Base-by-base conservation (phyloP, 2,329 filamentous ascomycete species). In the Ascochyta lentis region DNA sequence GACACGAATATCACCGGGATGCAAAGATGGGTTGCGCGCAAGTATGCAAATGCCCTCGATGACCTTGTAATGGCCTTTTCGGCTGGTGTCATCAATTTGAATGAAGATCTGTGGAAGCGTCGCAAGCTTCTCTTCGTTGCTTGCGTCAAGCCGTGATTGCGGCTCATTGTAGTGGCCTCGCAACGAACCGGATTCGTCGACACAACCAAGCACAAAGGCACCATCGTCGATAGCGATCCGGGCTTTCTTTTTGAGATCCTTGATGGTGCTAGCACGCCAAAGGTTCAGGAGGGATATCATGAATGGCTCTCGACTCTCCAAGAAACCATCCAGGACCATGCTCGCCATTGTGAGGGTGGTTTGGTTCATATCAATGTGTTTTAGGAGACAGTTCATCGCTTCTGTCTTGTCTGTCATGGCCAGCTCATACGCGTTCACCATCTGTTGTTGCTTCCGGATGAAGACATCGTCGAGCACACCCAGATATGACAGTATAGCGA, bases 201-300 rank as follows among this genome's bases (percentile, higher is more conserved):
- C 86, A 59, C 91, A 92, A 3, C 94, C 95, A 6, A 98, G 84
- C 0, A 98, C 81, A 69, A 96, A 96, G 0, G 92, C 93, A 1
- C 94, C 92, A 54, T 94, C 78, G 6, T 92, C 87, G 9, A 99
- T 84, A 2, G 87, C 82, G 39, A 99, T 91, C 26, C 89, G 89
- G 0, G 94, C 92, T 66, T 97, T 98, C 64, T 98, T 92, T 65
- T 96, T 97, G 16, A 99, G 83, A 12, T 89, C 84, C 69, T 96
- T 96, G 63, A 96, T 85, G 0, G 89, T 91, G 90, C 91, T 98
- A 1, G 91, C 86, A 59, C 89, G 84, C 94, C 95, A 99, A 0
- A 98, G 81, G 33, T 87, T 84, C 10, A 99, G 78, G 8, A 96
- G 75, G 0, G 92, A 92, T 57, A 86, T 83, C 22, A 92, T 81